phyloP scores from a whole-genome alignment of 2,329 filamentous ascomycete species.

The Aschersonia sp. region DNA sequence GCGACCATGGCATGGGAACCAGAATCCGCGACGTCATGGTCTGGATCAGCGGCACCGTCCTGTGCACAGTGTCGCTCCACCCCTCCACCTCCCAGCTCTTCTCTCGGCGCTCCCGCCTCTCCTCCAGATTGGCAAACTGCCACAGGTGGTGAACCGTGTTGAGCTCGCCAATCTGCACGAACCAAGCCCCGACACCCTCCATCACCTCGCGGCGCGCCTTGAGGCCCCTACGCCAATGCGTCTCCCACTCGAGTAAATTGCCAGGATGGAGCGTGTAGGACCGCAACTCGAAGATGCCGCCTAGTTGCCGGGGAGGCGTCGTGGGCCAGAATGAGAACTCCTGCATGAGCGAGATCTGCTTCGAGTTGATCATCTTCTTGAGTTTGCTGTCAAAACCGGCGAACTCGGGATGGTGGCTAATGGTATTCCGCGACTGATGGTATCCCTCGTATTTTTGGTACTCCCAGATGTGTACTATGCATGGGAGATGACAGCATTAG shows the following conservation, averaged over 20 bases:
- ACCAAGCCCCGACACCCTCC: slow-evolving; percentile 98
- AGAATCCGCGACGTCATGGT: slow-evolving; percentile 90
- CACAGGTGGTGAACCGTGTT: slow-evolving; percentile 97
- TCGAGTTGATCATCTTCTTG: slow-evolving; percentile 69
- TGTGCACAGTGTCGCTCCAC: slow-evolving; percentile 96
- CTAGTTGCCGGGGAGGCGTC: slow-evolving; percentile 73
- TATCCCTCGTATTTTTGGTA: slow-evolving; percentile 96
- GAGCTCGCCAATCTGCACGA: slow-evolving; percentile 92
- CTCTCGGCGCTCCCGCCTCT: slow-evolving; percentile 79
- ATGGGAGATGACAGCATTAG: too few relatives aligned
- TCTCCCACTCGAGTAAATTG: slow-evolving; percentile 96
- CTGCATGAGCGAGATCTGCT: slow-evolving; percentile 90
- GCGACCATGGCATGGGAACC: slow-evolving; percentile 93
- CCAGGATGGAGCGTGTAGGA: slow-evolving; percentile 95
- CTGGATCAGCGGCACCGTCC: slow-evolving; percentile 94
- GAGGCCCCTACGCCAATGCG: slow-evolving; percentile 87
- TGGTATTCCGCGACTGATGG: slow-evolving; percentile 78
- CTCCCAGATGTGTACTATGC: slow-evolving; percentile 93
- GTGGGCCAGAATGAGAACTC: slow-evolving; percentile 99
- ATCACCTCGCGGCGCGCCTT: slow-evolving; percentile 89
- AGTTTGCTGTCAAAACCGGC: slow-evolving; percentile 72
- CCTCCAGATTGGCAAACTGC: slow-evolving; percentile 96
- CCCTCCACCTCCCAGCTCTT: slow-evolving; percentile 91
- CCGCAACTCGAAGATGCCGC: slow-evolving; percentile 87
- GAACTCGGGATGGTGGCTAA: slow-evolving; percentile 72